Percentiles rank a stretch among this genome's conserved stretches.
These are phyloP conservation scores for Phytophthora pistaciae DNA, from an alignment of 352 stramenopile species.

Conservation along the genomic window DNA sequence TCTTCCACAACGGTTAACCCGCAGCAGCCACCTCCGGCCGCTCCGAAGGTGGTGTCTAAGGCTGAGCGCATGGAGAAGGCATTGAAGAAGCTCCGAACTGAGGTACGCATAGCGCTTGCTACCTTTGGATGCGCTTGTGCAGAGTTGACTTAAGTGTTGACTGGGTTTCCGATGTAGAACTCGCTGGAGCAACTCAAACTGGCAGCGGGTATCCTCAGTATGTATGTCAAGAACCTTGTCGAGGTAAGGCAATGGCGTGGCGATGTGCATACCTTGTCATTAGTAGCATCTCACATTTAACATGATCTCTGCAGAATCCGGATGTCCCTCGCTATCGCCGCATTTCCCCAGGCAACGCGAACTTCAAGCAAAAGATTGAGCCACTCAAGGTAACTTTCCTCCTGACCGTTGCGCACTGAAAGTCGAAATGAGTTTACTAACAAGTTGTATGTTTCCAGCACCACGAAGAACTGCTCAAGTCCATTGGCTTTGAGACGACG, in stretches of 20 bases:
- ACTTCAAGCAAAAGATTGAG: constrained; percentile 90
- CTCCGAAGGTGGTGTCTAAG: constrained; percentile 28
- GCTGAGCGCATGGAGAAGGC: constrained; percentile 55
- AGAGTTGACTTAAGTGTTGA: constrained; percentile 2
- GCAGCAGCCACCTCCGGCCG: constrained; percentile 21
- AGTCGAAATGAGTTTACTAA: background rate
- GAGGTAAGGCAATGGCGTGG: constrained; percentile 47
- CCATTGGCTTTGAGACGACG: constrained; percentile 79
- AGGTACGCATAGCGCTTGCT: constrained; percentile 42
- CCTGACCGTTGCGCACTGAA: background rate
- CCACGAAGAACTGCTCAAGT: constrained; percentile 77
- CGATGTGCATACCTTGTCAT: background rate
- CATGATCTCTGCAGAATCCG: constrained; percentile 60
- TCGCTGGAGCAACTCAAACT: constrained; percentile 74
- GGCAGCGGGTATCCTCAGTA: constrained; percentile 76
- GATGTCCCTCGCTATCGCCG: constrained; percentile 85
- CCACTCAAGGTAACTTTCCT: constrained; percentile 65
- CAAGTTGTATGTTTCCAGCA: constrained; percentile 46
- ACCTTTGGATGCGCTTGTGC: background rate
- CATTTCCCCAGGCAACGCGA: constrained; percentile 79
- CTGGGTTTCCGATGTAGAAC: constrained; percentile 51
- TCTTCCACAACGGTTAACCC: background rate
- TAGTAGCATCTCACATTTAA: background rate
- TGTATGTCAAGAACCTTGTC: constrained; percentile 90
- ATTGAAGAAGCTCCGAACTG: constrained; percentile 57